A percentile compares a stretch with the other conserved stretches of the same genome.
Conservation (phyloP, 2,329 filamentous ascomycete species). For the Mycosphaerella sp. region DNA sequence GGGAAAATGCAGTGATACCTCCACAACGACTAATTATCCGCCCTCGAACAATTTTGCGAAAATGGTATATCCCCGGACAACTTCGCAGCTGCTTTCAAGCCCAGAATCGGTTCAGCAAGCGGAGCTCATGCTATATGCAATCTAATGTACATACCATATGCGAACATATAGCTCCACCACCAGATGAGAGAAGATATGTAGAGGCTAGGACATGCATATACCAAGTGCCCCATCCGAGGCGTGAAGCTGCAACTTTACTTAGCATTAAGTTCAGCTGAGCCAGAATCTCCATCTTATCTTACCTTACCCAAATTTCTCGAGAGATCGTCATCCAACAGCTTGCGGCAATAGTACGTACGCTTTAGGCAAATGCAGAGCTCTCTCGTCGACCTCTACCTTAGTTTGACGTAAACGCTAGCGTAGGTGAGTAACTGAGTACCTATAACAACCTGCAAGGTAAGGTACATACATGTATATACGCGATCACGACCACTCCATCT, state of each 20-base stretch:
- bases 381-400: not conserved
- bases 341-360: not conserved
- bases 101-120: not conserved
- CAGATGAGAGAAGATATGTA: not conserved
- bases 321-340: not conserved
- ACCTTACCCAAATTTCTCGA: not conserved
- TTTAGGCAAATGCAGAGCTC: slow-evolving; percentile 3
- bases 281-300: not conserved
- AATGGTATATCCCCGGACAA: not conserved
- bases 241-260: not conserved
- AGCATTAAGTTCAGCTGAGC: not conserved
- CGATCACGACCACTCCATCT: not conserved
- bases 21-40: slow-evolving; percentile 1
- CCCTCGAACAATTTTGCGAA: too few relatives aligned
- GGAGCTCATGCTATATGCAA: not conserved
- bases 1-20: slow-evolving; percentile 1
- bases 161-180: not conserved
- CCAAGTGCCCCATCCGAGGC: not conserved
- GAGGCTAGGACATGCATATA: not conserved
- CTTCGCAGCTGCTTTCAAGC: not conserved
- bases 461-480: slow-evolving; percentile 1
- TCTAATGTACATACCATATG: too few relatives aligned
- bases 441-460: too few relatives aligned
- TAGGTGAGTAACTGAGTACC: too few relatives aligned
- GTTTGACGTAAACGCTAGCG: too few relatives aligned